Base-by-base conservation (phyloP, 257 asterid species). In the Penstemon eatonii region DNA sequence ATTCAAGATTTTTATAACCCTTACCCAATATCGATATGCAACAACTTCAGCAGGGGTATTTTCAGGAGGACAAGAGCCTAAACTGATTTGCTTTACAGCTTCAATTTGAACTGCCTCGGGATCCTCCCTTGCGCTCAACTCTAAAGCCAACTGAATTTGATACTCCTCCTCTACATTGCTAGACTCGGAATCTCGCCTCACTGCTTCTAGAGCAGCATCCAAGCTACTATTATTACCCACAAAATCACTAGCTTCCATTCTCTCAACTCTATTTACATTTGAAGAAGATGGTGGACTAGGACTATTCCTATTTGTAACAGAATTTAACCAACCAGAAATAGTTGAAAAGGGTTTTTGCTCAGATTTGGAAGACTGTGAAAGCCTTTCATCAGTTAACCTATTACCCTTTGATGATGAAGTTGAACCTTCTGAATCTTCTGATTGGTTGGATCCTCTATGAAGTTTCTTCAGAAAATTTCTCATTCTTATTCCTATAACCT, bases 81-180 rank as follows among this genome's bases (percentile, higher is more conserved):
- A 90, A 78, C 98, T 93, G 69, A 93, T 93, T 84, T 90, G 96
- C 78, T 93, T 93, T 41, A 93, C 97, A 69, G 98, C 98, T 83
- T 93, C 98, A 77, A 90, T 93, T 78, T 93, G 98, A 69, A 88
- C 97, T 40, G 98, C 98, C 85, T 90, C 98, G 0, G 98, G 98
- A 65, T 93, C 98, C 82, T 93, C 98, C 78, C 84, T 88, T 38
- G 98, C 97, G 75, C 98, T 93, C 80, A 93, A 78, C 79, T 88
- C 97, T 64, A 93, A 80, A 63, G 98, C 98, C 75, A 93, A 51
- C 47, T 93, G 96, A 73, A 93, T 90, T 62, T 93, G 98, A 83
- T 81, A 93, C 74, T 90, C 98, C 78, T 92, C 98, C 80, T 90
- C 98, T 33, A 90, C 73, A 74, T 88, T 83, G 65, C 75, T 80